Percentiles rank a stretch among this genome's conserved stretches.
These are phyloP conservation scores for Sporothrix humicola DNA, from an alignment of 2,329 filamentous ascomycete species.

Conservation along the genomic window DNA sequence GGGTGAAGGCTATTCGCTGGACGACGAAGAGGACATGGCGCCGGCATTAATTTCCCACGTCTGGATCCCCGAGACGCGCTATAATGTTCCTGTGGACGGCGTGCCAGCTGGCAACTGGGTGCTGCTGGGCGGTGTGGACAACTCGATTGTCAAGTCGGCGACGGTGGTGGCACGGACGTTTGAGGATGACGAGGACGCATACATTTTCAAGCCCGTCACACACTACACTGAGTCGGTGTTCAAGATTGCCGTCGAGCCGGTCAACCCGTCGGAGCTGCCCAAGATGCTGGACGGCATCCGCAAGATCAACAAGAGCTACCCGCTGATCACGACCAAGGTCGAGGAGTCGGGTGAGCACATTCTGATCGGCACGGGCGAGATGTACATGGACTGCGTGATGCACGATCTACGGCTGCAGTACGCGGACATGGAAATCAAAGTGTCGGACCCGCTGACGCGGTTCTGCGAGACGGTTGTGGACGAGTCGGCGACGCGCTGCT, in stretches of 20 bases:
- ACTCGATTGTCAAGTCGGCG: slow-evolving; percentile 97
- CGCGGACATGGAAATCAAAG: slow-evolving; percentile 98
- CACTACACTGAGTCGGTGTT: slow-evolving; percentile 98
- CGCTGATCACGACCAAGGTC: slow-evolving; percentile 92
- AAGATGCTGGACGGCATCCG: slow-evolving; percentile 98
- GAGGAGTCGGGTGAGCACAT: slow-evolving; percentile 98
- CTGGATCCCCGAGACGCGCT: slow-evolving; percentile 89
- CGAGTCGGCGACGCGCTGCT: slow-evolving; percentile 96
- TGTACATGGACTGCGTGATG: slow-evolving; percentile 99
- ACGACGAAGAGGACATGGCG: slow-evolving; percentile 98
- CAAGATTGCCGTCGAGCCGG: slow-evolving; percentile 96
- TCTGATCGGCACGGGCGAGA: slow-evolving; percentile 89
- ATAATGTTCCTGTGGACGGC: slow-evolving; percentile 89
- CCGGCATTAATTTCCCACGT: slow-evolving; percentile 82
- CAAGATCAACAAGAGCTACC: slow-evolving; percentile 98
- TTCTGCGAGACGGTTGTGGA: slow-evolving; percentile 99
- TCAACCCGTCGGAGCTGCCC: slow-evolving; percentile 95
- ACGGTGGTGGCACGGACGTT: slow-evolving; percentile 83
- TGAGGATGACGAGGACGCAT: slow-evolving; percentile 86
- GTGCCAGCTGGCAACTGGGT: slow-evolving; percentile 94
- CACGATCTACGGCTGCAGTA: slow-evolving; percentile 94
- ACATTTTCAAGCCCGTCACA: slow-evolving; percentile 89
- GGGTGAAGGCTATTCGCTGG: slow-evolving; percentile 92
- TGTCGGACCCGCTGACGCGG: slow-evolving; percentile 94
- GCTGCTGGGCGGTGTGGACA: slow-evolving; percentile 89